These are phyloP conservation scores for Candida dubliniensis DNA, from an alignment of 1,139 yeast genomes.

Conservation along the genomic window DNA sequence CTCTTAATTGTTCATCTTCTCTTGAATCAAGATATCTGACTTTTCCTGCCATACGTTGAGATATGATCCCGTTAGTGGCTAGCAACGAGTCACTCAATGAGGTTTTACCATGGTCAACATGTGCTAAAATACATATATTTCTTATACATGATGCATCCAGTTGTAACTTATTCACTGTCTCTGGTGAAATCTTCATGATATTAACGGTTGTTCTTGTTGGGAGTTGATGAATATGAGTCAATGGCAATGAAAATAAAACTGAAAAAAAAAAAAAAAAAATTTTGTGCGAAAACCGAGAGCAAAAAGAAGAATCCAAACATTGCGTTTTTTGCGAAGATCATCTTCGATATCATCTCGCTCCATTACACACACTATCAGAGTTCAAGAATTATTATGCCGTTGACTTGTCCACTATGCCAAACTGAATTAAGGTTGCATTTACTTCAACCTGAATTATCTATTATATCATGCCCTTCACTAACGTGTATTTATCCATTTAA, in stretches of 20 bases:
- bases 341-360: too few species aligned
- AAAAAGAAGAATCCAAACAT: too few species aligned
- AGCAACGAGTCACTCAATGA: conserved; percentile 88
- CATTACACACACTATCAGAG: too few species aligned
- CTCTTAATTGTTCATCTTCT: conserved; percentile 93
- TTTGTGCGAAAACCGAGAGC: background rate
- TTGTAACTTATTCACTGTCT: conserved; percentile 67
- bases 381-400: background rate
- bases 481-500: conserved; percentile 36
- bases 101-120: conserved; percentile 98
- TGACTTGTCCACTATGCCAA: conserved; percentile 30
- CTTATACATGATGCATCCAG: conserved; percentile 67
- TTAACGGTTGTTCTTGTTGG: background rate
- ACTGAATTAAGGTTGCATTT: conserved; percentile 25
- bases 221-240: background rate
- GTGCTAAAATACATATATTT: conserved; percentile 94
- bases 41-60: conserved; percentile 93
- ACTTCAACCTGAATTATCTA: conserved; percentile 26
- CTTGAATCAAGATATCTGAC: conserved; percentile 90
- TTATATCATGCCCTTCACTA: conserved; percentile 29
- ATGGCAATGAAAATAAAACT: background rate
- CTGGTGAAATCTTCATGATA: conserved; percentile 55
- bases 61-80: conserved; percentile 95
- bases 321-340: too few species aligned
- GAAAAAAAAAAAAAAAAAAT: background rate